These are phyloP conservation scores for Millerozyma acaciae DNA, from an alignment of 805 yeast species.

Conservation along the genomic window DNA sequence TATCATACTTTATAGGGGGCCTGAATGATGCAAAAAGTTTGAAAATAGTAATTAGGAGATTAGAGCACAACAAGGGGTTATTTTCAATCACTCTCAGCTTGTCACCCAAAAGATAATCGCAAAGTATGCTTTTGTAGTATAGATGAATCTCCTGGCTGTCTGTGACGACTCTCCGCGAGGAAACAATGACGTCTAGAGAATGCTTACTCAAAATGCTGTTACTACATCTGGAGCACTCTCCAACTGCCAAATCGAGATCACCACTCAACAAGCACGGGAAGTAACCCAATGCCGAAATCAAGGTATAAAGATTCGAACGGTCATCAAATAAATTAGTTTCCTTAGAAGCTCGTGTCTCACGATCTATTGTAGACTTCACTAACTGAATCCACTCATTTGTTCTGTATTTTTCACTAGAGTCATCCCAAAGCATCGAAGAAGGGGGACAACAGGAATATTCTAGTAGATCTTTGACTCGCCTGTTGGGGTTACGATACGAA, in stretches of 20 bases:
- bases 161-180: slow-evolving; percentile 17
- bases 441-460: slow-evolving; percentile 1
- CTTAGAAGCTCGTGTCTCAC: slow-evolving; percentile 4
- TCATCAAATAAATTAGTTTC: slow-evolving; percentile 6
- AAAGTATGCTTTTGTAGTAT: slow-evolving; percentile 22
- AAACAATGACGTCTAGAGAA: slow-evolving; percentile 19
- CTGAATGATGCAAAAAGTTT: slow-evolving; percentile 51
- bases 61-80: slow-evolving; percentile 29
- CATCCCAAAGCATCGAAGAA: neutral
- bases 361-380: slow-evolving; percentile 9
- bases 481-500: slow-evolving; percentile 1
- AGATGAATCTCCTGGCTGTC: slow-evolving; percentile 19
- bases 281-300: slow-evolving; percentile 38
- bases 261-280: slow-evolving; percentile 40
- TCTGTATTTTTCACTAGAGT: slow-evolving; percentile 1
- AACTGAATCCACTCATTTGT: slow-evolving; percentile 19
- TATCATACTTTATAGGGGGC: slow-evolving; percentile 33
- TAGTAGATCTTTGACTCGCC: slow-evolving; percentile 1
- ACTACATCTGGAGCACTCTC: slow-evolving; percentile 39
- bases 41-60: slow-evolving; percentile 45
- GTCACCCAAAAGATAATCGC: slow-evolving; percentile 13
- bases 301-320: slow-evolving; percentile 17
- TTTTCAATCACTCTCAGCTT: slow-evolving; percentile 8
- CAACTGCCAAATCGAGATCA: slow-evolving; percentile 28
- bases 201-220: slow-evolving; percentile 19